Evolutionary conservation across 345 rosid species (phyloP).

Genomic region (Triadica sebifera): DNA sequence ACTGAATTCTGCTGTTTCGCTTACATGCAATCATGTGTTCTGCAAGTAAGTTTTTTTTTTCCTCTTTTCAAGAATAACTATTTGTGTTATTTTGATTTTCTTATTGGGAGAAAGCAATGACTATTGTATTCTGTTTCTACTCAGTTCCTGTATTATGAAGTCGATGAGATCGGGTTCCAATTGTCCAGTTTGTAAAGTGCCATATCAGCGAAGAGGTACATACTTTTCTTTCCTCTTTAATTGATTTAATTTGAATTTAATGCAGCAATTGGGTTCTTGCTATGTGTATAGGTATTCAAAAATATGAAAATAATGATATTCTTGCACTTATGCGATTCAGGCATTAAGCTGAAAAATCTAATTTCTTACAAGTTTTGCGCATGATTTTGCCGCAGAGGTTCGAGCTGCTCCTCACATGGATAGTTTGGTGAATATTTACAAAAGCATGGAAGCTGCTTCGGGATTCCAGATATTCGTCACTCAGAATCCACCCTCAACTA

Average conservation of each 20-base stretch:
- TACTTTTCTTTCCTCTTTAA: neutral
- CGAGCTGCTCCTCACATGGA: slow-evolving; percentile 95
- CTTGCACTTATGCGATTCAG: neutral
- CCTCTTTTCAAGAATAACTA: too few relatives aligned
- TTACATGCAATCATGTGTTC: slow-evolving; percentile 78
- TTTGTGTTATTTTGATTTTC: neutral
- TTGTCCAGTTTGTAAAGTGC: slow-evolving; percentile 87
- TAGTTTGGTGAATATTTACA: slow-evolving; percentile 79
- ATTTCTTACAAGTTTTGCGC: neutral
- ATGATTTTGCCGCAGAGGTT: slow-evolving; percentile 49
- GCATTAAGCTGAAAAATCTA: neutral
- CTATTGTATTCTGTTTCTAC: slow-evolving; percentile 7
- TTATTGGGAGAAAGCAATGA: neutral
- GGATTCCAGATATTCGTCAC: slow-evolving; percentile 59
- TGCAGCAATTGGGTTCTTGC: neutral
- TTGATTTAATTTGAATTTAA: neutral
- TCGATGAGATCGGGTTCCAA: slow-evolving; percentile 10
- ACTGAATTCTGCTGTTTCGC: slow-evolving; percentile 62
- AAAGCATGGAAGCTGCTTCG: slow-evolving; percentile 83
- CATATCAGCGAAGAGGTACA: slow-evolving; percentile 71
- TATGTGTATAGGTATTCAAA: neutral
- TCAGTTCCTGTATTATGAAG: slow-evolving; percentile 65
- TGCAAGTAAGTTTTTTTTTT: too few relatives aligned
- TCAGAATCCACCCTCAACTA: slow-evolving; percentile 40
- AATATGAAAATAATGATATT: neutral